Evolutionary conservation across 2,329 filamentous ascomycete species (phyloP).

Genomic region (Stagonosporopsis tanaceti): DNA sequence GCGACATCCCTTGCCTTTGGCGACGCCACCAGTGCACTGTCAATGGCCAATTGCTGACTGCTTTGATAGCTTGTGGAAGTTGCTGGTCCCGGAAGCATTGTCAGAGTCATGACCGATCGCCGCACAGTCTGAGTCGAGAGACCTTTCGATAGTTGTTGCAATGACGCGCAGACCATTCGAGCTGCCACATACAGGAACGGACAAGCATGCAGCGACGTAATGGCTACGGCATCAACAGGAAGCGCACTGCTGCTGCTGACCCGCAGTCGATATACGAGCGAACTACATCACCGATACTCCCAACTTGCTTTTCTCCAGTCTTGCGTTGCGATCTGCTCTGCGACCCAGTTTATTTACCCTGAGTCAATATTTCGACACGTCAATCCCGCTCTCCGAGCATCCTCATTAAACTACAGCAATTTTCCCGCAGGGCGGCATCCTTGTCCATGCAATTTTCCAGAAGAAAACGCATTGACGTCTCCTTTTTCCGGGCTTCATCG

Average conservation of each 20-base stretch:
- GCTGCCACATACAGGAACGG: slow-evolving; percentile 3
- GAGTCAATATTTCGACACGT: slow-evolving; percentile 11
- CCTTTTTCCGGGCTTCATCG: slow-evolving; percentile 27
- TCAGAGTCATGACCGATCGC: slow-evolving; percentile 95
- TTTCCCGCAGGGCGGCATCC: slow-evolving; percentile 26
- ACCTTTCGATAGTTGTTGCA: not conserved
- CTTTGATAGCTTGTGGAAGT: slow-evolving; percentile 77
- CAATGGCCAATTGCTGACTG: slow-evolving; percentile 6
- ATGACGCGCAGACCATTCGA: slow-evolving; percentile 4
- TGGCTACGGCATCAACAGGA: not conserved
- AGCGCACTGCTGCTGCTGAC: not conserved
- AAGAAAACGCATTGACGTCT: slow-evolving; percentile 30
- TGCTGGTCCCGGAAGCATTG: slow-evolving; percentile 86
- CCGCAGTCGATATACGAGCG: slow-evolving; percentile 2
- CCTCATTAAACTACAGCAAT: slow-evolving; percentile 19
- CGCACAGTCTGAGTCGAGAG: slow-evolving; percentile 73
- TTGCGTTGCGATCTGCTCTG: slow-evolving; percentile 17
- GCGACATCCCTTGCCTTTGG: not conserved
- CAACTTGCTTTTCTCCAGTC: slow-evolving; percentile 13
- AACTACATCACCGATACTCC: slow-evolving; percentile 6
- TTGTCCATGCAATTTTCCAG: slow-evolving; percentile 30
- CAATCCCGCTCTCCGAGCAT: slow-evolving; percentile 18
- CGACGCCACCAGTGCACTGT: not conserved
- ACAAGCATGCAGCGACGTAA: not conserved
- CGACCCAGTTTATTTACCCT: slow-evolving; percentile 20